Evolutionary conservation across 2,329 filamentous ascomycete genomes (phyloP).

Genomic region (Nectriaceae sp.): DNA sequence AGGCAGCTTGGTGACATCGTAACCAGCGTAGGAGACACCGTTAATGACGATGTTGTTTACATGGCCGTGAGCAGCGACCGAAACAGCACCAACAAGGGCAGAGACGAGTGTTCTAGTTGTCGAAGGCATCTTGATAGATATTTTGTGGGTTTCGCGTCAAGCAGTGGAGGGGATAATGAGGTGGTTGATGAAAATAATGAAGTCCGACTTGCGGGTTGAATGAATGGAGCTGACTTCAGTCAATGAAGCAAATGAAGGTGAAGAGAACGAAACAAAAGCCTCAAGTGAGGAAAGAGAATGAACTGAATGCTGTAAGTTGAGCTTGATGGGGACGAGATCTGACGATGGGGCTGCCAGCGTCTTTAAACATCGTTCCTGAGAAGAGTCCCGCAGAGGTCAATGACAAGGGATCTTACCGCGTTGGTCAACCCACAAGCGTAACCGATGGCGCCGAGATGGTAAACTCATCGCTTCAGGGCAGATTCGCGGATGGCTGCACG

Average conservation of each 20-base stretch:
- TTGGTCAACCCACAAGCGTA: too few species aligned
- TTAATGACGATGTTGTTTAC: constrained; percentile 29
- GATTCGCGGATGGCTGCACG: too few species aligned
- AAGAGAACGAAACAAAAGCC: constrained; percentile 24
- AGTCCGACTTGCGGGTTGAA: constrained; percentile 27
- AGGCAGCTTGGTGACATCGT: constrained; percentile 21
- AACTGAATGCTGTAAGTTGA: constrained; percentile 28
- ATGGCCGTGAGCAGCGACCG: constrained; percentile 32
- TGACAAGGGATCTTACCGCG: too few species aligned
- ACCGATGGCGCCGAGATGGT: too few species aligned
- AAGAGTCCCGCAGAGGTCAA: too few species aligned
- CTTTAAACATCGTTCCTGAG: constrained; percentile 15
- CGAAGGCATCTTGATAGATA: constrained; percentile 28
- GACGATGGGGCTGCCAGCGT: neutral
- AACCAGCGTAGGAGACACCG: constrained; percentile 25
- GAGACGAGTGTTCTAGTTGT: constrained; percentile 28
- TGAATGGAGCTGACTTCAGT: constrained; percentile 30
- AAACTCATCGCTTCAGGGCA: too few species aligned
- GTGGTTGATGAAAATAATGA: constrained; percentile 7
- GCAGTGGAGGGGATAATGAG: constrained; percentile 5
- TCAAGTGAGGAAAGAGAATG: constrained; percentile 25
- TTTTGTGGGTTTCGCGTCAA: constrained; percentile 4
- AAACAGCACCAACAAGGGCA: constrained; percentile 26
- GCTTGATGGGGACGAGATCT: constrained; percentile 18
- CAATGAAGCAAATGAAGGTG: constrained; percentile 32